Evolutionary conservation across 2,329 filamentous ascomycete species (phyloP).

Genomic region (Piedraia hortae): DNA sequence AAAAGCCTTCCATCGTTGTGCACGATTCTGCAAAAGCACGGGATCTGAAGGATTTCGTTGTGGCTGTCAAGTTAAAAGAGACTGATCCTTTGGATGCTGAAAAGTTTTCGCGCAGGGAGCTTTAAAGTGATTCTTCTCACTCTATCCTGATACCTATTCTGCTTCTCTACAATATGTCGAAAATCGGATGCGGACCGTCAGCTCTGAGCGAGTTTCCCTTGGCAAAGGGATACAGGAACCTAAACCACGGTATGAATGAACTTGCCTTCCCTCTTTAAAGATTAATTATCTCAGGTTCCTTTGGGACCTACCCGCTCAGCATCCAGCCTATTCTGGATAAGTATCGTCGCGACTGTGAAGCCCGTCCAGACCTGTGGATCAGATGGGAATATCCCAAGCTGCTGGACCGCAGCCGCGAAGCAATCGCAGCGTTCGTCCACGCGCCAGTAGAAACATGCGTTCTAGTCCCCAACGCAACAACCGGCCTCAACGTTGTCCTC

Average conservation of each 20-base stretch:
- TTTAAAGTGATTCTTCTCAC: too few species aligned
- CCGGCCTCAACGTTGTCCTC: slow-evolving; percentile 51
- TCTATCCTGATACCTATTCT: too few species aligned
- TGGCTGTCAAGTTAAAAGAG: too few species aligned
- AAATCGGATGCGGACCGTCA: slow-evolving; percentile 11
- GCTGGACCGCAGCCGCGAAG: slow-evolving; percentile 35
- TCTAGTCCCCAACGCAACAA: slow-evolving; percentile 58
- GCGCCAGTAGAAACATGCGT: slow-evolving; percentile 39
- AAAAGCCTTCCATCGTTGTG: too few species aligned
- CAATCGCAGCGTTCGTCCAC: slow-evolving; percentile 37
- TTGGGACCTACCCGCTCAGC: slow-evolving; percentile 30
- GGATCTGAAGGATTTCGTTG: too few species aligned
- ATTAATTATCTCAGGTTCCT: slow-evolving; percentile 2
- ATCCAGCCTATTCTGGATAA: slow-evolving; percentile 31
- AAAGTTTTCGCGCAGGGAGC: too few species aligned
- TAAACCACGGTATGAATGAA: slow-evolving; percentile 61
- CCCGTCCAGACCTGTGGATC: slow-evolving; percentile 47
- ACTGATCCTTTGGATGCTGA: too few species aligned
- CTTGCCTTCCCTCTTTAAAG: background rate
- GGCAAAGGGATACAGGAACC: slow-evolving; percentile 35
- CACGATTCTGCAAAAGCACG: too few species aligned
- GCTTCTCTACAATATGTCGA: too few species aligned
- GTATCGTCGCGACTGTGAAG: slow-evolving; percentile 41
- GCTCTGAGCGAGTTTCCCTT: slow-evolving; percentile 42
- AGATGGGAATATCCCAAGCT: slow-evolving; percentile 35